Base-by-base conservation (phyloP, 2,329 filamentous ascomycete genomes). In the Colletotrichum shisoi region DNA sequence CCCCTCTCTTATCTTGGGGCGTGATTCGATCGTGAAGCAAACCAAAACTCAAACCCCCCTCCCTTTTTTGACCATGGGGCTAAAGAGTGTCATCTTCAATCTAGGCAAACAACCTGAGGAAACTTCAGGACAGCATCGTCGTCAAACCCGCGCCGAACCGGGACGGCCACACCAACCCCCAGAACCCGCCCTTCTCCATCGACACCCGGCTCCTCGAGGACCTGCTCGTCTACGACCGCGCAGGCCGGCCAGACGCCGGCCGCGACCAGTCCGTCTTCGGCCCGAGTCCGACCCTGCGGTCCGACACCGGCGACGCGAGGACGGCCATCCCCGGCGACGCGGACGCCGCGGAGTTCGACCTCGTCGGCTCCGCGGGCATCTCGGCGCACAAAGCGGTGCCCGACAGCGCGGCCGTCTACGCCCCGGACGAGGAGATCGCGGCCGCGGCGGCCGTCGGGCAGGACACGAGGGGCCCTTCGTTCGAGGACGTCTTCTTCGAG, bases 351-450 rank as follows among this genome's bases (percentile, higher is more conserved):
- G 77, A 77, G 39, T 78, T 77, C 34, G 71, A 76, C 21, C 71
- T 80, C 3, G 75, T 80, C 37, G 78, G 78, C 8, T 79, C 77
- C 0, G 75, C 75, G 11, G 77, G 78, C 2, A 78, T 80, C 6
- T 77, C 76, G 3, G 77, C 75, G 0, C 78, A 80, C 70, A 77
- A 76, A 53, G 72, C 77, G 1, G 77, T 78, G n/a, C 73, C 75
- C 0, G 71, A 74, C 24, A 73, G 79, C 19, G 73, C 72, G 17
- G 74, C 76, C 0, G 75, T 73, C 0, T 79, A 78, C 54, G 76
- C 78, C 1, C 77, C 78, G 0, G 73, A 77, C 24, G 73, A 75
- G 5, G 68, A 70, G 3, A 54, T 40, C 0, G 46, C 65, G 1
- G 53, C 59, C 2, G 48, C 59, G 3, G 59, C 58, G 24, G 24